Percentiles rank a stretch among this genome's conserved stretches.
Conservation (phyloP, 106 monocot species). For the Acorus calamus region DNA sequence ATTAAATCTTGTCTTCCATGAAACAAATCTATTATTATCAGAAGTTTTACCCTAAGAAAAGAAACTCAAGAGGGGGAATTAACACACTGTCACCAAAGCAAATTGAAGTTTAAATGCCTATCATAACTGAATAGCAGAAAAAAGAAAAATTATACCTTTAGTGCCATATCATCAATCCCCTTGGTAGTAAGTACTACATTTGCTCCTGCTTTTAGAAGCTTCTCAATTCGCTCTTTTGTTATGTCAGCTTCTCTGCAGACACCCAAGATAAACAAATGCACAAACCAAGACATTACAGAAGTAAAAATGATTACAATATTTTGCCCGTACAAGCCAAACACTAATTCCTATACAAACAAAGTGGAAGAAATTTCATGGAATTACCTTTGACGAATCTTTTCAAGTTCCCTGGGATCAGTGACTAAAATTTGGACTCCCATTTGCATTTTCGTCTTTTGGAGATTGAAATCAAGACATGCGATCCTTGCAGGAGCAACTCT, state of each 20-base stretch:
- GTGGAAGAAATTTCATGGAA: background rate
- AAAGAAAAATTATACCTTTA: slow-evolving; percentile 49
- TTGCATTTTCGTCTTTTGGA: slow-evolving; percentile 99
- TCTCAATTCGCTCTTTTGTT: slow-evolving; percentile 92
- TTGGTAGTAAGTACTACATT: slow-evolving; percentile 93
- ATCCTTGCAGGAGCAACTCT: slow-evolving; percentile 89
- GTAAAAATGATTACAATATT: too few species aligned
- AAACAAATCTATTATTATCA: too few species aligned
- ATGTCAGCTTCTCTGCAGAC: slow-evolving; percentile 81
- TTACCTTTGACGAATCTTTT: slow-evolving; percentile 95
- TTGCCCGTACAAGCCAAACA: too few species aligned
- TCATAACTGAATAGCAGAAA: too few species aligned
- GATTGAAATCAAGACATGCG: slow-evolving; percentile 98
- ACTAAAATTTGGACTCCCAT: slow-evolving; percentile 94
- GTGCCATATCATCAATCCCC: slow-evolving; percentile 98
- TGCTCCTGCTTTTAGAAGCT: slow-evolving; percentile 85
- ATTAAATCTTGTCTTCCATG: too few species aligned
- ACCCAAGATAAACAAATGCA: too few species aligned
- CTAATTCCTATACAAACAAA: too few species aligned
- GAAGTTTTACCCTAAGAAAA: too few species aligned
- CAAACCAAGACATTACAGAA: too few species aligned
- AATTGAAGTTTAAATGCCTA: too few species aligned
- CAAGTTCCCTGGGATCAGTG: slow-evolving; percentile 91
- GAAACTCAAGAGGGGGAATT: too few species aligned
- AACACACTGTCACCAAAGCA: too few species aligned